phyloP scores from a whole-genome alignment of 257 asterid species.

The Nicotiana tabacum region DNA sequence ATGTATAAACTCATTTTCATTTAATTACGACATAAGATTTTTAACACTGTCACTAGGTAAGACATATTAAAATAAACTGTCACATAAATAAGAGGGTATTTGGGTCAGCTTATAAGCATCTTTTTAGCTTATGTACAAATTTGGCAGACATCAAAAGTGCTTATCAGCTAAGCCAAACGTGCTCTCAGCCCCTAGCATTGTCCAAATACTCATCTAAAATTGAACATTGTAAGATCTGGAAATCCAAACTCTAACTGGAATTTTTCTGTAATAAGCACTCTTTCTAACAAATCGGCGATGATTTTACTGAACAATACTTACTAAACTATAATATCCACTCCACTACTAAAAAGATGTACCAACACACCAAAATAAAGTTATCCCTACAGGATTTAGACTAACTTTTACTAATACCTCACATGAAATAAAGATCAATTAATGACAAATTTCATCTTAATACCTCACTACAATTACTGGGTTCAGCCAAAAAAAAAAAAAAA shows the following conservation, averaged over 20 bases:
- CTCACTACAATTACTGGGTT: neutral
- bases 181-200: neutral
- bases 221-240: neutral
- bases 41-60: neutral
- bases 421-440: neutral
- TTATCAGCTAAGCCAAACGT: too few relatives aligned
- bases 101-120: too few relatives aligned
- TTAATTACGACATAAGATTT: neutral
- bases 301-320: neutral
- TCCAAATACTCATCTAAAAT: neutral
- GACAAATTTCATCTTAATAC: neutral
- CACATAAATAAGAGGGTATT: neutral
- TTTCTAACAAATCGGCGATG: neutral
- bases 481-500: neutral
- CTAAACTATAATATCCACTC: neutral
- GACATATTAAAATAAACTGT: neutral
- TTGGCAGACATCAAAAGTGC: too few relatives aligned
- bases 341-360: neutral
- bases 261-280: neutral
- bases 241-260: neutral
- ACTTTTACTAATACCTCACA: neutral
- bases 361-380: neutral
- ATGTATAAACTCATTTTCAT: slow-evolving; percentile 2
- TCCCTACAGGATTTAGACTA: neutral
- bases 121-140: too few relatives aligned